Base-by-base conservation (phyloP, 352 stramenopile genomes). In the Blastocystis sp. region DNA sequence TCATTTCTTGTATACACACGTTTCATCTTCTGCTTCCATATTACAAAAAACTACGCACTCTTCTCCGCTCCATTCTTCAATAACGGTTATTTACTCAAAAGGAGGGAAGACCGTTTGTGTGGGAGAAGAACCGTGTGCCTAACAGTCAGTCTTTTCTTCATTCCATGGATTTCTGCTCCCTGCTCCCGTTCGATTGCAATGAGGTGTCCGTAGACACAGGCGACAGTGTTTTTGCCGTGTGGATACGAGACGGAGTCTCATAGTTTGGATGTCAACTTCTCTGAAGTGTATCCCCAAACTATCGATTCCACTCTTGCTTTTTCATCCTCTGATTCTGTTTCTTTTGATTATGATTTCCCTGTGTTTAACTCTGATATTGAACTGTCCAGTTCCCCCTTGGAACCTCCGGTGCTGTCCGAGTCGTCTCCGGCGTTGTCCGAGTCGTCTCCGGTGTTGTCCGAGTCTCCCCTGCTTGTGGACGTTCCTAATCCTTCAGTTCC, bases 311-410 rank as follows among this genome's bases (percentile, higher is more conserved):
- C 11, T 76, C 24, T 24, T 76, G 65, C 43, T 76, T 76, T 0
- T 38, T 38, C 65, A 48, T 76, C 52, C 65, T 76, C 65, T 76
- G 65, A 76, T 76, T 48, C 11, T 48, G 43, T 21, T 43, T 42
- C 24, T 76, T 19, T 17, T 76, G 9, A 10, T 76, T 28, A 24
- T 76, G 62, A 69, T 24, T 69, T 21, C 34, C 62, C 21, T 17
- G 62, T 24, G n/a, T 69, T 42, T 69, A 69, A 28, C 34, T 69
- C 17, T 69, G 34, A 28, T 69, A 69, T 69, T 38, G n/a, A 19
- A 42, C 17, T 24, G 21, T 17, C 34, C 17, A 69, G 17, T 42
- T n/a, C 7, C 34, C 21, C 62, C 7, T 69, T 21, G 62, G 21
- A 11, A 38, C 7, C 21, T 42, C 21, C 62, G n/a, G 34, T 69